Evolutionary conservation across 257 asterid species (phyloP).

Genomic region (Nicotiana tomentosiformis): DNA sequence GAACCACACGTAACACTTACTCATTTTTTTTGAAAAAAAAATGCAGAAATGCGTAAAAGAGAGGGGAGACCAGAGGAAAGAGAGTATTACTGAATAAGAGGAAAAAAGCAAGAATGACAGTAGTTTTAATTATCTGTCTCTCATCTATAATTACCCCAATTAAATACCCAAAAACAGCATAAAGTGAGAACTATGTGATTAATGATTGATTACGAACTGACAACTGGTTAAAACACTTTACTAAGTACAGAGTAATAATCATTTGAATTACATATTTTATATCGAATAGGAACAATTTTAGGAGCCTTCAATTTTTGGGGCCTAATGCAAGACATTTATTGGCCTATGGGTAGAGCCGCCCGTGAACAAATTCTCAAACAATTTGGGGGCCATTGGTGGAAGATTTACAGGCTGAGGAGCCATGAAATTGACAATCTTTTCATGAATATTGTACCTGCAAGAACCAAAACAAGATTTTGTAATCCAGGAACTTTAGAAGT

Average conservation of each 20-base stretch:
- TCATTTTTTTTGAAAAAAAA: no score
- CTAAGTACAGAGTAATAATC: not conserved
- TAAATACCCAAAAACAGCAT: no score
- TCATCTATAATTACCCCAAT: no score
- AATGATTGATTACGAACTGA: no score
- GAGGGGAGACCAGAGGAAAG: no score
- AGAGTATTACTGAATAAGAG: no score
- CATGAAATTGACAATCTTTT: constrained; percentile 83
- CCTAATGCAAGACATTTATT: not conserved
- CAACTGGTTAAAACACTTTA: no score
- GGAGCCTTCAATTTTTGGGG: not conserved
- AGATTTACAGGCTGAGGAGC: constrained; percentile 56
- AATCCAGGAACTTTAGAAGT: not conserved
- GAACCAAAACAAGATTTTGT: not conserved
- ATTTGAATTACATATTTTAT: not conserved
- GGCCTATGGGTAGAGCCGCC: constrained; percentile 1
- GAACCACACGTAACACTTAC: no score
- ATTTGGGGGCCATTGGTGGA: constrained; percentile 55
- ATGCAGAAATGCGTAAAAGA: no score
- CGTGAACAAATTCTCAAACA: constrained; percentile 56
- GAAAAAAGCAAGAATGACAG: no score
- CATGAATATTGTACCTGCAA: constrained; percentile 86
- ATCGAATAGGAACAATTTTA: not conserved
- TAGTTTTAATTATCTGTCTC: no score
- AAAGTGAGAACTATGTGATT: no score